Percentiles rank a stretch among this genome's conserved stretches.
Conservation (phyloP, 2,329 filamentous ascomycete species). For the Pseudogymnoascus sp. region DNA sequence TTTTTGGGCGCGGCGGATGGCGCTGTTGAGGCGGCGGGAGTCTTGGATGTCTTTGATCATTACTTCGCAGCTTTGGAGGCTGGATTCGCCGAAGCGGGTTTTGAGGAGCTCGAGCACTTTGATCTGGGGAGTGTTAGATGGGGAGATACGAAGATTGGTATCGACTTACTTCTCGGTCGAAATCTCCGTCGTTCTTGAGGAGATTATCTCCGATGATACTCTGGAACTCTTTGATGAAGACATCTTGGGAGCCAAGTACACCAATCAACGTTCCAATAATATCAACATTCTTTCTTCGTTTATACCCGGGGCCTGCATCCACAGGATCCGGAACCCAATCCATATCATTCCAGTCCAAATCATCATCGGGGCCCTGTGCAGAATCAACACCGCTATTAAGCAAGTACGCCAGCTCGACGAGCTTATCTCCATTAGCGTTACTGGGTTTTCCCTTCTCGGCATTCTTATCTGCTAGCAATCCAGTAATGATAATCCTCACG, state of each 20-base stretch:
- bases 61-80: constrained; percentile 88
- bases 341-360: constrained; percentile 86
- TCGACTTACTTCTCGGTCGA: constrained; percentile 55
- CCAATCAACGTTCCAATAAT: constrained; percentile 85
- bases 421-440: constrained; percentile 39
- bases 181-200: constrained; percentile 56
- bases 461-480: constrained; percentile 57
- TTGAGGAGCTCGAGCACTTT: constrained; percentile 82
- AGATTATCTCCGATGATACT: constrained; percentile 79
- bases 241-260: constrained; percentile 79
- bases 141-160: constrained; percentile 5
- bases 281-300: constrained; percentile 79
- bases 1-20: constrained; percentile 48
- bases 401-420: constrained; percentile 59
- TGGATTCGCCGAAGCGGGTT: constrained; percentile 74
- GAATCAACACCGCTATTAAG: constrained; percentile 40
- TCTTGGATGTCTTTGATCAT: constrained; percentile 94
- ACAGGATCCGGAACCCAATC: constrained; percentile 87
- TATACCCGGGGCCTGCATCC: constrained; percentile 88
- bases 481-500: constrained; percentile 67
- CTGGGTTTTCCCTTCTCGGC: constrained; percentile 28
- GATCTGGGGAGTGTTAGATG: constrained; percentile 35
- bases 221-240: constrained; percentile 92
- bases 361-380: constrained; percentile 48
- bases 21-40: constrained; percentile 63